Percentiles rank a stretch among this genome's conserved stretches.
Evolutionary conservation across 2,329 filamentous ascomycete genomes (phyloP).

Genomic region (Monascus ruber): DNA sequence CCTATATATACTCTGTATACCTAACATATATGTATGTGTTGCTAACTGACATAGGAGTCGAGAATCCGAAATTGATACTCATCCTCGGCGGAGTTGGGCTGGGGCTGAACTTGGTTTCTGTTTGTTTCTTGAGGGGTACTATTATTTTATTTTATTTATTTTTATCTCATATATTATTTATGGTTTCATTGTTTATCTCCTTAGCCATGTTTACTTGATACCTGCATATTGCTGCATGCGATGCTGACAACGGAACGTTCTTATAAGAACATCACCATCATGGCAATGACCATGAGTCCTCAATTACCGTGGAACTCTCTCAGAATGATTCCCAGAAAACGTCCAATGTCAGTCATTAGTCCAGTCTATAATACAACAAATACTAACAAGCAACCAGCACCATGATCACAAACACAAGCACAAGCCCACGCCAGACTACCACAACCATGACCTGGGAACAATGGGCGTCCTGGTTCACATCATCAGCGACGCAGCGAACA

Average conservation of each 20-base stretch:
- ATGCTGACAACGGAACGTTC: no score
- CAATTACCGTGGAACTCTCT: background rate
- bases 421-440: slow-evolving; percentile 21
- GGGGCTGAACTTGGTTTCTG: background rate
- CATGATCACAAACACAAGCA: slow-evolving; percentile 19
- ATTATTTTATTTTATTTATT: no score
- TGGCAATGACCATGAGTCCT: background rate
- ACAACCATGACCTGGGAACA: slow-evolving; percentile 55
- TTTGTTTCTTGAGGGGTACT: background rate
- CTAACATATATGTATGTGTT: no score
- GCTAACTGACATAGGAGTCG: background rate
- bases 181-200: background rate
- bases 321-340: background rate
- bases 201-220: background rate
- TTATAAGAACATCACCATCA: background rate
- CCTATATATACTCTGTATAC: background rate
- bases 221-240: no score
- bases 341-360: background rate
- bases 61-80: background rate
- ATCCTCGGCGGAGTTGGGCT: background rate
- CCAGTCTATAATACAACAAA: no score
- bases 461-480: slow-evolving; percentile 61
- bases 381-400: slow-evolving; percentile 2
- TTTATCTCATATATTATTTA: background rate
- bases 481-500: slow-evolving; percentile 62